Evolutionary conservation across 2,329 filamentous ascomycete species (phyloP).

Genomic region (Sporothrix protearum): DNA sequence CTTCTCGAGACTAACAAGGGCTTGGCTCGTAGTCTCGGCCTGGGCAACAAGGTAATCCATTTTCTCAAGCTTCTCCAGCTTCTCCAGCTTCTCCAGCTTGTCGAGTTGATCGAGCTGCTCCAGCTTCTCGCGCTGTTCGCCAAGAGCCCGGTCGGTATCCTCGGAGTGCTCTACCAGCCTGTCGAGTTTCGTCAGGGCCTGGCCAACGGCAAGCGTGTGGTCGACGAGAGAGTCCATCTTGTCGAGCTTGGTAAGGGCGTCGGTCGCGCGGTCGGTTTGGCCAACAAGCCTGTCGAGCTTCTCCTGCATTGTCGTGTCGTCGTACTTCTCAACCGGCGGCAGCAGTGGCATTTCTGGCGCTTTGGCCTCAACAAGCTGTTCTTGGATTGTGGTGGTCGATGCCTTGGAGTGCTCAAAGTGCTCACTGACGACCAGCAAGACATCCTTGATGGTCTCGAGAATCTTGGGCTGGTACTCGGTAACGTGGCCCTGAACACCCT

Average conservation of each 20-base stretch:
- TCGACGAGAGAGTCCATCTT: constrained; percentile 72
- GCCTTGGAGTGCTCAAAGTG: constrained; percentile 86
- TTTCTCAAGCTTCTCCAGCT: constrained; percentile 21
- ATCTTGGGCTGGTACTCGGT: constrained; percentile 85
- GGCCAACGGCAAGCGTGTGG: constrained; percentile 22
- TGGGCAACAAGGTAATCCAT: constrained; percentile 57
- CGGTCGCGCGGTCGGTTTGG: constrained; percentile 61
- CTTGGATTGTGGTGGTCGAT: constrained; percentile 53
- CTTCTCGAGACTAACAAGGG: constrained; percentile 47
- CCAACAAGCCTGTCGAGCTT: constrained; percentile 58
- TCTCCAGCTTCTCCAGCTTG: constrained; percentile 18
- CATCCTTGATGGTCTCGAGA: constrained; percentile 77
- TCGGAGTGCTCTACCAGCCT: constrained; percentile 27
- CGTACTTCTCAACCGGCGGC: constrained; percentile 59
- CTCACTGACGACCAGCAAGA: constrained; percentile 76
- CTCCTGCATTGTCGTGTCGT: constrained; percentile 58
- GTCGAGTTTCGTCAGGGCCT: constrained; percentile 25
- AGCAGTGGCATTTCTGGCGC: constrained; percentile 57
- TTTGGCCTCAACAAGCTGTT: constrained; percentile 60
- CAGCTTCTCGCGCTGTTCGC: constrained; percentile 13
- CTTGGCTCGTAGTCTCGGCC: constrained; percentile 62
- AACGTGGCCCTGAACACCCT: constrained; percentile 72
- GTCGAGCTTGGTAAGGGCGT: constrained; percentile 70
- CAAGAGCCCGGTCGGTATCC: constrained; percentile 21
- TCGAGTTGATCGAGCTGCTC: constrained; percentile 22